Percentiles rank a stretch among this genome's conserved stretches.
phyloP scores from a whole-genome alignment of 352 stramenopile species.

The Aphanomyces euteiches region DNA sequence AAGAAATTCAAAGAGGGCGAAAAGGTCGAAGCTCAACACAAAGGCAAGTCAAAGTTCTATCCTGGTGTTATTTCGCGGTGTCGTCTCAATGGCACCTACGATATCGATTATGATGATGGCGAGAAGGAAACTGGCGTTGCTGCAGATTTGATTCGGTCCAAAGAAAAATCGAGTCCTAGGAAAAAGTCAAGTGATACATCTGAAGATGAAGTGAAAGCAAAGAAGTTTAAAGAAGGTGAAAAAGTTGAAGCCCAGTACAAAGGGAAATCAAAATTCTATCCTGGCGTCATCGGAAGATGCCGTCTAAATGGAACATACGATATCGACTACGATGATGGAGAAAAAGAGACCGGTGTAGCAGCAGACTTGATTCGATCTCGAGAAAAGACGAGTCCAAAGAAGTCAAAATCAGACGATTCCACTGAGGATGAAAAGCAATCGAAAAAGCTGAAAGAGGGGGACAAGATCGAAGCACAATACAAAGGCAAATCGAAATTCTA shows the following conservation, averaged over 20 bases:
- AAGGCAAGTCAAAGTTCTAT: slow-evolving; percentile 65
- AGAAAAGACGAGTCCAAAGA: slow-evolving; percentile 33
- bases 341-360: slow-evolving; percentile 50
- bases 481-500: slow-evolving; percentile 33
- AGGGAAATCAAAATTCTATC: slow-evolving; percentile 66
- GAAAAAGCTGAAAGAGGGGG: slow-evolving; percentile 30
- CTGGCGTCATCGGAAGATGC: slow-evolving; percentile 55
- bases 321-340: slow-evolving; percentile 74
- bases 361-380: slow-evolving; percentile 39
- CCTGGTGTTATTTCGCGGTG: slow-evolving; percentile 58
- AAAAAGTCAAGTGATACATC: slow-evolving; percentile 25
- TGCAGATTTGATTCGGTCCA: slow-evolving; percentile 35
- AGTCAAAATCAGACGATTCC: slow-evolving; percentile 22
- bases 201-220: slow-evolving; percentile 31
- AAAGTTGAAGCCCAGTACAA: slow-evolving; percentile 65
- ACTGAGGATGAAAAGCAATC: slow-evolving; percentile 25
- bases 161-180: slow-evolving; percentile 28
- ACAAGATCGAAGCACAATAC: slow-evolving; percentile 32
- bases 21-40: slow-evolving; percentile 61
- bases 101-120: slow-evolving; percentile 60
- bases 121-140: slow-evolving; percentile 43
- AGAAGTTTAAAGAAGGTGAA: slow-evolving; percentile 44
- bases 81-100: slow-evolving; percentile 40
- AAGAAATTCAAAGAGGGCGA: slow-evolving; percentile 46
- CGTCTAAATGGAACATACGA: slow-evolving; percentile 67